Evolutionary conservation across 352 stramenopile species (phyloP), one percentile per base, ranked within the genome.

Genomic region (Phytopythium cucurbitacearum): DNA sequence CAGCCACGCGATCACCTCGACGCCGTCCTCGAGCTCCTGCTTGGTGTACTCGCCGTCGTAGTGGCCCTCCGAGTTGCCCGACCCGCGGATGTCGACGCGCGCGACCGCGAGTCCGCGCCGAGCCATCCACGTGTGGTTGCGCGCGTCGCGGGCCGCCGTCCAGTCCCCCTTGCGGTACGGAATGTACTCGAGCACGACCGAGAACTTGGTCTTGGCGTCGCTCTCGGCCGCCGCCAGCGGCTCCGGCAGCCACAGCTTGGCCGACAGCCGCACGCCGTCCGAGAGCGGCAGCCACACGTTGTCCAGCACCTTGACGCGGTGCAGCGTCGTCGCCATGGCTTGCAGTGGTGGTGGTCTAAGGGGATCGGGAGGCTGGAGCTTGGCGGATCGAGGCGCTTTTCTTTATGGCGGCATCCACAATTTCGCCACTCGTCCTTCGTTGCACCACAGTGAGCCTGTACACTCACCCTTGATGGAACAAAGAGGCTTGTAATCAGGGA

Each of bases 171-270:
- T 75, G 36, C 71, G 69, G 59, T 81, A 81, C 49, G 71, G 71
- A 47, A 81, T 57, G 59, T 81, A 81, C 69, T 81, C 71, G 40
- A 81, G 66, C 47, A 81, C 62, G 16, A 77, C 69, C 0, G 71
- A 71, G 56, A 64, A 74, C 32, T 34, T 40, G 15, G 40, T 16
- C 21, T 35, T 5, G 35, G 15, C 36, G 35, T 37, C 50, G 38
- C 15, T 0, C 37, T 8, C 38, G 15, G 43, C 33, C 15, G 9
- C 21, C 8, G 2, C n/a, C 1, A 34, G 38, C 6, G 47, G 44
- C 42, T 71, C 51, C 32, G 69, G 69, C 36, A 78, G 35, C 69
- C 69, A 78, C 7, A 78, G 60, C 44, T 65, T 56, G 9, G 65
- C 63, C 3, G 69, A 78, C 16, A 78, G 57, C 0, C 60, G 64